Conservation (phyloP, 768 basidiomycete genomes). For the Mycena filopes region DNA sequence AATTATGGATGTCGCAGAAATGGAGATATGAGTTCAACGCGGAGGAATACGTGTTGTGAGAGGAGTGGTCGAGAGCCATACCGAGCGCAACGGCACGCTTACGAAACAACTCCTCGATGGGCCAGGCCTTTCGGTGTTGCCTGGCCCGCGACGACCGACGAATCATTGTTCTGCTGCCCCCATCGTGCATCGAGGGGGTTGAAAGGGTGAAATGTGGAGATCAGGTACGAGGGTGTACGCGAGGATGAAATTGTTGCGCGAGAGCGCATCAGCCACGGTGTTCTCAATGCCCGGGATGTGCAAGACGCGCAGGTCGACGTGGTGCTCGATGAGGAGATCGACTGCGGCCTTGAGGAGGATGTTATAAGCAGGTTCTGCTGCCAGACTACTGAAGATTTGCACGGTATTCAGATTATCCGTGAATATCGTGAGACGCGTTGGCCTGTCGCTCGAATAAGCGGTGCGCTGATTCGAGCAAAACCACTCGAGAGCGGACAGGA, state of each 20-base stretch:
- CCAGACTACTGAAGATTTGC: conserved; percentile 41
- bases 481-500: not conserved
- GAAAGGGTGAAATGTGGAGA: not conserved
- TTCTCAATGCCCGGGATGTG: not conserved
- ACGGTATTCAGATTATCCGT: conserved; percentile 44
- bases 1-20: conserved; percentile 18
- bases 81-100: conserved; percentile 24
- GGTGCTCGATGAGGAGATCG: conserved; percentile 29
- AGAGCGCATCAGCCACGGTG: not conserved
- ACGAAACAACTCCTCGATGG: not conserved
- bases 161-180: conserved; percentile 6
- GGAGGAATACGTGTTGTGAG: conserved; percentile 5
- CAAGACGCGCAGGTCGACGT: not conserved
- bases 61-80: conserved; percentile 12
- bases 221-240: not conserved
- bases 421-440: conserved; percentile 35
- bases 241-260: not conserved
- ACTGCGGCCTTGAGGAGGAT: conserved; percentile 36
- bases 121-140: conserved; percentile 12
- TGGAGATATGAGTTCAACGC: conserved; percentile 15
- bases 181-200: not conserved
- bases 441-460: not conserved
- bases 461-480: not conserved
- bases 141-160: not conserved
- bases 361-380: conserved; percentile 38